phyloP scores from a whole-genome alignment of 2,329 filamentous ascomycete genomes.

The Thyridium curvatum region DNA sequence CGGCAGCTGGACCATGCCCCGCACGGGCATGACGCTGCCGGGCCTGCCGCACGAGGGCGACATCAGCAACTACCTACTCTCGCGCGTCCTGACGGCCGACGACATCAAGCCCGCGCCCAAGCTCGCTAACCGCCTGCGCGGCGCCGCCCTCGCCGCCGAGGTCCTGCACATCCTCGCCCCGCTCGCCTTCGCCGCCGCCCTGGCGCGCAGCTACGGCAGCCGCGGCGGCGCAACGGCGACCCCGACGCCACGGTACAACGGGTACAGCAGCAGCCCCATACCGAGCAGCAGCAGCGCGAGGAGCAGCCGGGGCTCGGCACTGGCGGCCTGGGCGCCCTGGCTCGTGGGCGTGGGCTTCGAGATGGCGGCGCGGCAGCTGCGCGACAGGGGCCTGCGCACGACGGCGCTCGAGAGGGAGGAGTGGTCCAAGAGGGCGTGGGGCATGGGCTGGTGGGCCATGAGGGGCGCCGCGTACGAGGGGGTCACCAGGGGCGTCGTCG shows the following conservation, averaged over 20 bases:
- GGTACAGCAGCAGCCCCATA: slow-evolving; percentile 2
- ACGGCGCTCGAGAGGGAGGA: slow-evolving; percentile 88
- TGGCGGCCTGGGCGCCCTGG: slow-evolving; percentile 82
- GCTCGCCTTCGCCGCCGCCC: slow-evolving; percentile 75
- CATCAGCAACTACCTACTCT: slow-evolving; percentile 80
- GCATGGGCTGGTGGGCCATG: slow-evolving; percentile 93
- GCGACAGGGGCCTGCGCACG: slow-evolving; percentile 68
- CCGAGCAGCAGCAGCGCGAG: slow-evolving; percentile 2
- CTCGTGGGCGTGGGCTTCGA: slow-evolving; percentile 79
- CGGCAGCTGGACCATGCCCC: slow-evolving; percentile 75
- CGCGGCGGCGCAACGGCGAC: not conserved
- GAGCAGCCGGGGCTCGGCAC: slow-evolving; percentile 31
- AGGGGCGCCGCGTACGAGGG: slow-evolving; percentile 95
- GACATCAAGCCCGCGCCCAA: slow-evolving; percentile 90
- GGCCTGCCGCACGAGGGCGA: slow-evolving; percentile 74
- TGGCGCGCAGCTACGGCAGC: slow-evolving; percentile 64
- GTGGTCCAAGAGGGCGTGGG: slow-evolving; percentile 81
- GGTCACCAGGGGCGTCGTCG: slow-evolving; percentile 70
- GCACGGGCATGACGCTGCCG: slow-evolving; percentile 81
- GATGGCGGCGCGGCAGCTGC: slow-evolving; percentile 79
- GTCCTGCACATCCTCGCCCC: slow-evolving; percentile 88
- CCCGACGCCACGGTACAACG: not conserved
- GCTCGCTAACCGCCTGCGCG: slow-evolving; percentile 76
- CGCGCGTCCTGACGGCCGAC: slow-evolving; percentile 87
- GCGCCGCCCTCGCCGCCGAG: slow-evolving; percentile 71